These are phyloP conservation scores for Amanita polypyramis DNA, from an alignment of 768 basidiomycete genomes.

Conservation along the genomic window DNA sequence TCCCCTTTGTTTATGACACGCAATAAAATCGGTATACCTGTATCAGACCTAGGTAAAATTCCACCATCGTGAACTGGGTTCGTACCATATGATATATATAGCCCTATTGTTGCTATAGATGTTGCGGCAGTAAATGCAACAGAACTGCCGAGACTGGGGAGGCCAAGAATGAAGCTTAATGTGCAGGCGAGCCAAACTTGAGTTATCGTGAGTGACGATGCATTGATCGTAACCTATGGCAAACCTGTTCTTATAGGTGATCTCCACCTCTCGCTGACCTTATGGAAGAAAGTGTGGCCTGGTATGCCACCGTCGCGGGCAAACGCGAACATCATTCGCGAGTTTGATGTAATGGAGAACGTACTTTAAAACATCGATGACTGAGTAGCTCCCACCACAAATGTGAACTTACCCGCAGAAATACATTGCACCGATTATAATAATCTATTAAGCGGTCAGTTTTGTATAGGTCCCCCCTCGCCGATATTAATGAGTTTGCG, in stretches of 20 bases:
- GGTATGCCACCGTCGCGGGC: slow-evolving; percentile 68
- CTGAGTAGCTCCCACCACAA: neutral
- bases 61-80: neutral
- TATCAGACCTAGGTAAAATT: neutral
- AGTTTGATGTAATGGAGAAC: slow-evolving; percentile 72
- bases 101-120: slow-evolving; percentile 62
- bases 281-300: slow-evolving; percentile 54
- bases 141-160: slow-evolving; percentile 62
- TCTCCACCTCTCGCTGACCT: slow-evolving; percentile 46
- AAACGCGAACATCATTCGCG: slow-evolving; percentile 79
- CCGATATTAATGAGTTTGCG: too few relatives aligned
- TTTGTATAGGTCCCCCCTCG: neutral
- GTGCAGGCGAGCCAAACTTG: slow-evolving; percentile 69
- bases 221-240: slow-evolving; percentile 5
- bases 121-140: slow-evolving; percentile 60
- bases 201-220: slow-evolving; percentile 12
- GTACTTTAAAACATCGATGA: slow-evolving; percentile 27
- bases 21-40: slow-evolving; percentile 60
- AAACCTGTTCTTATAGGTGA: slow-evolving; percentile 62
- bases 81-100: slow-evolving; percentile 67
- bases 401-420: slow-evolving; percentile 47
- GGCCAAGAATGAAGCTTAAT: slow-evolving; percentile 62
- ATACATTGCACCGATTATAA: slow-evolving; percentile 65
- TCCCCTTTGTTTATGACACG: slow-evolving; percentile 48
- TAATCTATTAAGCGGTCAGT: slow-evolving; percentile 26